These are phyloP conservation scores for Candida railenensis DNA, from an alignment of 805 yeast genomes.

Conservation along the genomic window DNA sequence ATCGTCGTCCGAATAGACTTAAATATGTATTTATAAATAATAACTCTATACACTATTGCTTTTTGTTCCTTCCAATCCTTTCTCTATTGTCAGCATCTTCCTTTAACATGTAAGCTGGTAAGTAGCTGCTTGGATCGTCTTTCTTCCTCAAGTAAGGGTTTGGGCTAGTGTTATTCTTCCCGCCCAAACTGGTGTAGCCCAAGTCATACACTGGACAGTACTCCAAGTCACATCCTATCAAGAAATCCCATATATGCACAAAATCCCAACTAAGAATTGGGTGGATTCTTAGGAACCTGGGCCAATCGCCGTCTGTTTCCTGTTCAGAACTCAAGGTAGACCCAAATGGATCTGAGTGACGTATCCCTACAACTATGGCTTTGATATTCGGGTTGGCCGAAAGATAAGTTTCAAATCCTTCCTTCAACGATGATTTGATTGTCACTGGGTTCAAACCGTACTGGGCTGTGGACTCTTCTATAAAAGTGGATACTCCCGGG, in stretches of 20 bases:
- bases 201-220: conserved; percentile 76
- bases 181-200: conserved; percentile 92
- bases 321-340: conserved; percentile 57
- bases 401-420: conserved; percentile 69
- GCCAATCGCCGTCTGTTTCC: conserved; percentile 89
- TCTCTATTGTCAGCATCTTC: conserved; percentile 64
- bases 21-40: too few relatives aligned
- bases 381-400: conserved; percentile 49
- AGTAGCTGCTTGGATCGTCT: conserved; percentile 24
- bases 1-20: too few relatives aligned
- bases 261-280: conserved; percentile 90
- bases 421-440: conserved; percentile 52
- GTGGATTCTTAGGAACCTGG: conserved; percentile 76
- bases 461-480: conserved; percentile 47
- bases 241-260: conserved; percentile 81
- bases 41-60: background rate
- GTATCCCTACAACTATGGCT: conserved; percentile 83
- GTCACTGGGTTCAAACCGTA: conserved; percentile 55
- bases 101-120: conserved; percentile 58
- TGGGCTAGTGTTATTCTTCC: conserved; percentile 62
- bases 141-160: conserved; percentile 55
- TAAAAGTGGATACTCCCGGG: conserved; percentile 65
- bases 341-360: conserved; percentile 88
- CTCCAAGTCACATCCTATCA: conserved; percentile 53
- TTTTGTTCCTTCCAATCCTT: conserved; percentile 33